phyloP scores from a whole-genome alignment of 768 basidiomycete genomes.

The Termitomyces sp. region DNA sequence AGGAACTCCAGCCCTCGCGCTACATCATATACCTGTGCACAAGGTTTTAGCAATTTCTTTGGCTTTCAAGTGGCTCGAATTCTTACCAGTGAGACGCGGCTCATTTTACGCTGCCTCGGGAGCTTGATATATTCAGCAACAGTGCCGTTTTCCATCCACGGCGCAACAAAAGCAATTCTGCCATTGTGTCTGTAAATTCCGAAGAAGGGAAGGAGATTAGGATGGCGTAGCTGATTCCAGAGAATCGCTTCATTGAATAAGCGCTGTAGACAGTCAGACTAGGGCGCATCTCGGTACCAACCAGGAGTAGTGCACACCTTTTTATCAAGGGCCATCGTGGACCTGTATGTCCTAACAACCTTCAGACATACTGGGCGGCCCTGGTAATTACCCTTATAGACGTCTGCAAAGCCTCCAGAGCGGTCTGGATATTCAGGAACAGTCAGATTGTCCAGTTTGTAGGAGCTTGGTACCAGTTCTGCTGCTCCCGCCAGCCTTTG shows the following conservation, averaged over 20 bases:
- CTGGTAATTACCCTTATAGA: background rate
- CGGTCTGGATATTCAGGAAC: background rate
- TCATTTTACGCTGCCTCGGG: background rate
- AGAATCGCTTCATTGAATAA: background rate
- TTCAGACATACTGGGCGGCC: background rate
- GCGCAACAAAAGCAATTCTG: background rate
- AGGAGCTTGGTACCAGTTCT: background rate
- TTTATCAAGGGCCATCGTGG: background rate
- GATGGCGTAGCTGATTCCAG: constrained; percentile 1
- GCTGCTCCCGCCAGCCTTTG: background rate
- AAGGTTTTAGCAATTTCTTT: background rate
- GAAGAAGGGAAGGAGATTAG: constrained; percentile 6
- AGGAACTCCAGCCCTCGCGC: constrained; percentile 31
- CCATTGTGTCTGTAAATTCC: constrained; percentile 3
- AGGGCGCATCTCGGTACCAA: background rate
- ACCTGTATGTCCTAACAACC: background rate
- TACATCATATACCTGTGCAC: constrained; percentile 27
- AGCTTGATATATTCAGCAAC: background rate
- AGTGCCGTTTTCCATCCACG: constrained; percentile 6
- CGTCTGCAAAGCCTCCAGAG: background rate
- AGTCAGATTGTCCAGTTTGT: background rate
- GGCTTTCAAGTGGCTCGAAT: background rate
- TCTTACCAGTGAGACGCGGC: background rate
- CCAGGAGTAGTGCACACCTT: background rate
- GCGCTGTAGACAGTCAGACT: background rate